phyloP scores from a whole-genome alignment of 164 flowering plant species.

The Buxus sempervirens region DNA sequence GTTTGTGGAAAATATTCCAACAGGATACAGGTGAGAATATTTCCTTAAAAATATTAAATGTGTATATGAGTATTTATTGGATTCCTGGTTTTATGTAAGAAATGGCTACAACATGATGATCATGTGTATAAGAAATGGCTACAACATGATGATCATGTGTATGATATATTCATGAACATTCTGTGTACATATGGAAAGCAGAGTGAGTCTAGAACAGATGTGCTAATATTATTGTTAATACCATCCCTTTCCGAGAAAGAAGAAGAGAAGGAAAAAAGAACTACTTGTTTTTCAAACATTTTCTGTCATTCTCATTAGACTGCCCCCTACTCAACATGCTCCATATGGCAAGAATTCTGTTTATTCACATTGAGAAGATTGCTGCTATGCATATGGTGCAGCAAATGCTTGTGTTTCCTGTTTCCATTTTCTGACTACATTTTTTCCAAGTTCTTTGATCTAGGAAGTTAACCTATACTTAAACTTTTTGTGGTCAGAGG shows the following conservation, averaged over 20 bases:
- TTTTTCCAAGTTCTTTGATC: neutral
- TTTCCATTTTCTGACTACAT: neutral
- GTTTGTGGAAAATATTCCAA: conserved; percentile 86
- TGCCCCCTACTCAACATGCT: conserved; percentile 34
- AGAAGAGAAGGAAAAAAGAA: too few species aligned
- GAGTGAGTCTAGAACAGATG: conserved; percentile 62
- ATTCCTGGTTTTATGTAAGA: conserved; percentile 44
- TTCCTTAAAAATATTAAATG: neutral
- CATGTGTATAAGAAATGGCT: conserved; percentile 49
- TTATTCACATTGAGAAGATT: conserved; percentile 40
- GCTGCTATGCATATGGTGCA: conserved; percentile 41
- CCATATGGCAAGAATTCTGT: conserved; percentile 38
- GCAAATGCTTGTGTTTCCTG: conserved; percentile 30
- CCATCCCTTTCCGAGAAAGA: conserved; percentile 24
- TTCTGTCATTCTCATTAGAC: conserved; percentile 50
- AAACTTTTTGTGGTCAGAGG: conserved; percentile 40
- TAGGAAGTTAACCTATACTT: conserved; percentile 8
- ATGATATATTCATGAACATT: conserved; percentile 64
- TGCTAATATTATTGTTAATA: conserved; percentile 45
- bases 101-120: conserved; percentile 59
- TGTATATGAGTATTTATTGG: neutral
- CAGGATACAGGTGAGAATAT: conserved; percentile 71
- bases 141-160: conserved; percentile 60
- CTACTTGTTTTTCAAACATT: too few species aligned
- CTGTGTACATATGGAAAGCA: conserved; percentile 70